A percentile compares a stretch with the other conserved stretches of the same genome.
Evolutionary conservation across 192 early-diverging fungal species (phyloP).

Genomic region (Umbelopsis vinacea): DNA sequence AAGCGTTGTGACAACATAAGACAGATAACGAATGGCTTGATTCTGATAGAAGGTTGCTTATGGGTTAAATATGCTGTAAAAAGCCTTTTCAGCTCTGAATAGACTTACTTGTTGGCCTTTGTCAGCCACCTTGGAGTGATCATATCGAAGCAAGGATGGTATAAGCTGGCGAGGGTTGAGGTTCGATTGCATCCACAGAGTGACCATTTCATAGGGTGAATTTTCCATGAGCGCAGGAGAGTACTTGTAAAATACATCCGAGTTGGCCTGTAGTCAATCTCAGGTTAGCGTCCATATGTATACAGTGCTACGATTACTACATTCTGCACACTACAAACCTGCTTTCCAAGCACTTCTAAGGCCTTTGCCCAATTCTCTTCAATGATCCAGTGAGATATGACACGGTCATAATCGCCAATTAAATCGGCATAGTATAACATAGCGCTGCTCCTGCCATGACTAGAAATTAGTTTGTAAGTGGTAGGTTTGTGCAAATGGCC

Average conservation of each 20-base stretch:
- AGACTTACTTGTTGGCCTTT: conserved; percentile 37
- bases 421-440: conserved; percentile 82
- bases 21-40: conserved; percentile 89
- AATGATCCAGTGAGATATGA: conserved; percentile 84
- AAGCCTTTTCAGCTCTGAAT: background rate
- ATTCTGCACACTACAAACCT: conserved; percentile 48
- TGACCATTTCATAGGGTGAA: conserved; percentile 83
- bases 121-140: conserved; percentile 43
- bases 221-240: conserved; percentile 85
- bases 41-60: conserved; percentile 50
- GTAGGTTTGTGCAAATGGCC: conserved; percentile 67
- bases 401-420: conserved; percentile 86
- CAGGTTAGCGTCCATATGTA: background rate
- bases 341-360: conserved; percentile 76
- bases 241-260: conserved; percentile 89
- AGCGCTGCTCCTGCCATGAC: conserved; percentile 84
- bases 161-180: conserved; percentile 85
- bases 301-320: no score
- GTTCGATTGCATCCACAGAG: conserved; percentile 85
- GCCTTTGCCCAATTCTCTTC: conserved; percentile 78
- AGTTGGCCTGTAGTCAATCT: conserved; percentile 51
- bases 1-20: conserved; percentile 76
- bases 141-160: conserved; percentile 85
- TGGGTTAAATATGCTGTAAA: conserved; percentile 15
- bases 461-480: conserved; percentile 80